phyloP scores from a whole-genome alignment of 1,139 yeast species.

The Blastobotrys serpentis region DNA sequence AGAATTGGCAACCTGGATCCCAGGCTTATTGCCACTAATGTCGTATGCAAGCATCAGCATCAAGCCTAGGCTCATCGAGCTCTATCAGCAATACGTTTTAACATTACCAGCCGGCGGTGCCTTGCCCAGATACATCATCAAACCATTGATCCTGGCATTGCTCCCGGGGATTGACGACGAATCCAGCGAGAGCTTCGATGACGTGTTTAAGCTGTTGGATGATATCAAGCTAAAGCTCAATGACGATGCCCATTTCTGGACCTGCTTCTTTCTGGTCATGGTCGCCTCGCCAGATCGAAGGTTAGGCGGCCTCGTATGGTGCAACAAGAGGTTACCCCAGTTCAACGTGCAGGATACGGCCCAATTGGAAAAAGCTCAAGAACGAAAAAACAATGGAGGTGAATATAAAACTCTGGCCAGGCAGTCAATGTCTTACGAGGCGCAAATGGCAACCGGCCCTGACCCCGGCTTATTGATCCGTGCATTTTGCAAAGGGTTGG shows the following conservation, averaged over 20 bases:
- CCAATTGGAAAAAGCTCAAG: slow-evolving; percentile 5
- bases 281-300: slow-evolving; percentile 76
- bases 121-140: slow-evolving; percentile 54
- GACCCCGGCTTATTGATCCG: slow-evolving; percentile 77
- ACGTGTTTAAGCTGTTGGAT: slow-evolving; percentile 60
- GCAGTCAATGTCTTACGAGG: slow-evolving; percentile 48
- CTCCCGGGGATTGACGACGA: slow-evolving; percentile 92
- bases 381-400: not conserved
- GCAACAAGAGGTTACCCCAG: slow-evolving; percentile 63
- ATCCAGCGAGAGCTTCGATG: slow-evolving; percentile 73
- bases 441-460: slow-evolving; percentile 62
- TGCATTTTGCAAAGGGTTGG: slow-evolving; percentile 68
- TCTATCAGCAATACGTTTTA: slow-evolving; percentile 58
- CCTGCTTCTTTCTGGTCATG: slow-evolving; percentile 68
- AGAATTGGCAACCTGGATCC: slow-evolving; percentile 65
- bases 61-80: slow-evolving; percentile 66
- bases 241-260: slow-evolving; percentile 85
- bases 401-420: slow-evolving; percentile 10
- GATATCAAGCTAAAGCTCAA: slow-evolving; percentile 54
- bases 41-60: slow-evolving; percentile 86
- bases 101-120: slow-evolving; percentile 47
- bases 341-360: slow-evolving; percentile 34
- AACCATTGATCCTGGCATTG: slow-evolving; percentile 70
- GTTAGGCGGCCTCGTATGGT: slow-evolving; percentile 80
- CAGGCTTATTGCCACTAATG: slow-evolving; percentile 83